These are phyloP conservation scores for Venturia asperata DNA, from an alignment of 2,329 filamentous ascomycete species.

Conservation along the genomic window DNA sequence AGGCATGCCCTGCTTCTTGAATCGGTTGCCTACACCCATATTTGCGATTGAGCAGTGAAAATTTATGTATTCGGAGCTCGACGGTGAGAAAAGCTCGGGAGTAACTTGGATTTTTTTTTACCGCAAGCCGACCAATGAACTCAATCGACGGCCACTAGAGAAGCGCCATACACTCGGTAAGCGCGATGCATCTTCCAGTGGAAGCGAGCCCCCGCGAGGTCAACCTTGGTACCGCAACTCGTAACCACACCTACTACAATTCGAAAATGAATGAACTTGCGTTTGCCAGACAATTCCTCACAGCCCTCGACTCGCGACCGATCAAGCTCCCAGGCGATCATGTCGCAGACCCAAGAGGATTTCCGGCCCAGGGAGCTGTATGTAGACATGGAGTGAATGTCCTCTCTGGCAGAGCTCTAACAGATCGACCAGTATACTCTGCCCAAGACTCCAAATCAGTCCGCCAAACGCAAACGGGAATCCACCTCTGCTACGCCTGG, in stretches of 20 bases:
- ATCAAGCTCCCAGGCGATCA: slow-evolving; percentile 81
- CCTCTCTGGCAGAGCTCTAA: slow-evolving; percentile 23
- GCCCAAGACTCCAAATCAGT: slow-evolving; percentile 54
- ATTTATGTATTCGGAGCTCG: background rate
- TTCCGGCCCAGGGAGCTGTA: slow-evolving; percentile 72
- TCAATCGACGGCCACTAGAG: background rate
- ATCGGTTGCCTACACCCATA: slow-evolving; percentile 86
- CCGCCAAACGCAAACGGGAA: slow-evolving; percentile 28
- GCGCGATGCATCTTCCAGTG: background rate
- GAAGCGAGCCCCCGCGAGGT: background rate
- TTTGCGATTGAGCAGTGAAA: slow-evolving; percentile 27
- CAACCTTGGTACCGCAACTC: background rate
- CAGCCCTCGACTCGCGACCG: slow-evolving; percentile 69
- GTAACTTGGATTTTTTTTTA: background rate
- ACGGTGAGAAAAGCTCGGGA: background rate
- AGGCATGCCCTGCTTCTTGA: slow-evolving; percentile 91
- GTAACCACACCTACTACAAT: background rate
- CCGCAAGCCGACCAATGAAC: background rate
- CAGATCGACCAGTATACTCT: slow-evolving; percentile 55
- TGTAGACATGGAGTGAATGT: slow-evolving; percentile 34
- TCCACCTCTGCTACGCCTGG: slow-evolving; percentile 37
- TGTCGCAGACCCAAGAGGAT: slow-evolving; percentile 75
- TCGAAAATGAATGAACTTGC: slow-evolving; percentile 54
- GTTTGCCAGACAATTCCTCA: slow-evolving; percentile 79
- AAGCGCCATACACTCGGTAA: background rate